Conservation (phyloP, 352 stramenopile genomes). For the Phytopythium delawarense region DNA sequence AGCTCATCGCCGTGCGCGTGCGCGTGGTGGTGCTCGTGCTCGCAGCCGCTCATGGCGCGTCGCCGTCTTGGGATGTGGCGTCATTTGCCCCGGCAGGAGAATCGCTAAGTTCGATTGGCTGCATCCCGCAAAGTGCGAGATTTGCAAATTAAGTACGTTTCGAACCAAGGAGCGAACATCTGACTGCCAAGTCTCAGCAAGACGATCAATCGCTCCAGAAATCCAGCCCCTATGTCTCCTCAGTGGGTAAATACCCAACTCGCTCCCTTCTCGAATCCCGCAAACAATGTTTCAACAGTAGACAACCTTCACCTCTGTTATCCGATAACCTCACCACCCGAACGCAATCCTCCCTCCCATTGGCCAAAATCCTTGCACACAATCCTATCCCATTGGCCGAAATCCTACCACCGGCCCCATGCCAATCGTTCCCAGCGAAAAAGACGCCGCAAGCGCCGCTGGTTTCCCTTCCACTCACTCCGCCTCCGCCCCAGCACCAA, state of each 20-base stretch:
- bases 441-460: not conserved
- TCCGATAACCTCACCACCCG: not conserved
- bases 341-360: not conserved
- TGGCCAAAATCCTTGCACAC: not conserved
- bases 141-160: not conserved
- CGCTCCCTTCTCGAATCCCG: not conserved
- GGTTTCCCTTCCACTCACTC: constrained; percentile 2
- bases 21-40: constrained; percentile 12
- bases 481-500: not conserved
- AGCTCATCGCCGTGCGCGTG: constrained; percentile 16
- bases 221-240: not conserved
- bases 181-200: not conserved
- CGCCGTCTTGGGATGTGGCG: not conserved
- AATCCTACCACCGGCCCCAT: not conserved
- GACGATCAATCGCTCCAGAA: not conserved
- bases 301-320: not conserved
- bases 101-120: not conserved
- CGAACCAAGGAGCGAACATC: not conserved
- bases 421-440: constrained; percentile 8
- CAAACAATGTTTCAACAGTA: not conserved
- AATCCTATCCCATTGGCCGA: not conserved
- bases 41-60: constrained; percentile 2
- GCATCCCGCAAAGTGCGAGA: not conserved
- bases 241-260: not conserved
- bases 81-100: not conserved